phyloP scores from a whole-genome alignment of 495 filamentous ascomycete species.

The Chaetomidium leptoderma region DNA sequence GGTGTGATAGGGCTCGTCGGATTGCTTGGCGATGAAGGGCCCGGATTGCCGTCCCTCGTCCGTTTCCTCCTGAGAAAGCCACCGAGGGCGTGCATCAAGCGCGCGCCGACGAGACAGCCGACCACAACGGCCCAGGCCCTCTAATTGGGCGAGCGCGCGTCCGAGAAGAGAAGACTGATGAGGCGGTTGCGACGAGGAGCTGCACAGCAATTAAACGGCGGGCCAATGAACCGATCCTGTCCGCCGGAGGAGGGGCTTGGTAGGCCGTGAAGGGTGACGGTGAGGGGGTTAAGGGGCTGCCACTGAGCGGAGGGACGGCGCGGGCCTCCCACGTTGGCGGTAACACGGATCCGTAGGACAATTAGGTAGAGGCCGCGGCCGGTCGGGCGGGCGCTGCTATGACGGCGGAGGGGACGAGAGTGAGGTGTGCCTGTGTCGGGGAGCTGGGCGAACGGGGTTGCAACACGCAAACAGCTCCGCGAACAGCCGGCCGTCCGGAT shows the following conservation, averaged over 20 bases:
- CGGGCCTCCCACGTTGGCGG: neutral
- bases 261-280: neutral
- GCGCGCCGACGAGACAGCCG: slow-evolving; percentile 21
- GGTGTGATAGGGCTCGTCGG: slow-evolving; percentile 59
- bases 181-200: slow-evolving; percentile 17
- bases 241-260: slow-evolving; percentile 12
- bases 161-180: slow-evolving; percentile 9
- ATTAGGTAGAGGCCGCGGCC: neutral
- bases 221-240: slow-evolving; percentile 26
- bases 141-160: slow-evolving; percentile 24
- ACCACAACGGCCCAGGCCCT: slow-evolving; percentile 16
- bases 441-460: slow-evolving; percentile 3
- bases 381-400: neutral
- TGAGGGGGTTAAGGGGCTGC: neutral
- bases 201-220: slow-evolving; percentile 29
- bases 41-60: slow-evolving; percentile 69
- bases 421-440: neutral
- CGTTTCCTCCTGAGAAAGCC: slow-evolving; percentile 96
- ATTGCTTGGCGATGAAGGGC: slow-evolving; percentile 54
- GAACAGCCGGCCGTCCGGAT: slow-evolving; percentile 10
- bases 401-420: neutral
- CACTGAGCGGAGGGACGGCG: neutral
- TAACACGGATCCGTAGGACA: neutral
- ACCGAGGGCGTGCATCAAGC: slow-evolving; percentile 70
- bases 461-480: slow-evolving; percentile 3